Conservation (phyloP, 441 rosid genomes). For the Corymbia calophylla region DNA sequence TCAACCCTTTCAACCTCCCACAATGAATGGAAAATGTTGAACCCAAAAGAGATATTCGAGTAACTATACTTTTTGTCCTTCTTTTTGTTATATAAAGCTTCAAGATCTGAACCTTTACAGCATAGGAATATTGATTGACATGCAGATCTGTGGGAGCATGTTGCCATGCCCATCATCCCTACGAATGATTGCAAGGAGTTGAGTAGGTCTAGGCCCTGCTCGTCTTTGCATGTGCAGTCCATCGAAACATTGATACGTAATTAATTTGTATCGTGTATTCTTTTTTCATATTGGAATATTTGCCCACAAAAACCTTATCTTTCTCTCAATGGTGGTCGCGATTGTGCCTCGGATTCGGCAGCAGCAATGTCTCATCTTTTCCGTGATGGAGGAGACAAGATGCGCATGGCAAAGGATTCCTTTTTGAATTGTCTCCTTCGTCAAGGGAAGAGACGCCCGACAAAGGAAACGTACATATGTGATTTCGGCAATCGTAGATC, state of each 20-base stretch:
- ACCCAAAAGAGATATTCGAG: not conserved
- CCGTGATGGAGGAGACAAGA: not conserved
- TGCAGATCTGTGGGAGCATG: not conserved
- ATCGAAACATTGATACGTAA: not conserved
- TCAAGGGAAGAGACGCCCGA: not conserved
- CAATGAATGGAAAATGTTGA: not conserved
- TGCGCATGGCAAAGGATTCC: not conserved
- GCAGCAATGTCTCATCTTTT: not conserved
- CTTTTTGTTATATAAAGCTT: not conserved
- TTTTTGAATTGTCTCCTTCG: not conserved
- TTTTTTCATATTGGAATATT: not conserved
- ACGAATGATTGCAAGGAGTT: not conserved
- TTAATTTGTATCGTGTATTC: not conserved
- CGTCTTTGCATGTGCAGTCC: not conserved
- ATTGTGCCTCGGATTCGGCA: not conserved
- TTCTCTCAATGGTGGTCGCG: not conserved
- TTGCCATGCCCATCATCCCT: not conserved
- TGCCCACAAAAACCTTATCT: not conserved
- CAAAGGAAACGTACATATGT: not conserved
- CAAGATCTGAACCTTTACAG: not conserved
- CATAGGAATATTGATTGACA: not conserved
- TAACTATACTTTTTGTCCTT: not conserved
- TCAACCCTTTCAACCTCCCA: not conserved
- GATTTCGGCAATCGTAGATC: not conserved
- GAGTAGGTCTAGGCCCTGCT: not conserved